Evolutionary conservation across 1,139 yeast species (phyloP).

Genomic region (Saccharomyces hybrid): DNA sequence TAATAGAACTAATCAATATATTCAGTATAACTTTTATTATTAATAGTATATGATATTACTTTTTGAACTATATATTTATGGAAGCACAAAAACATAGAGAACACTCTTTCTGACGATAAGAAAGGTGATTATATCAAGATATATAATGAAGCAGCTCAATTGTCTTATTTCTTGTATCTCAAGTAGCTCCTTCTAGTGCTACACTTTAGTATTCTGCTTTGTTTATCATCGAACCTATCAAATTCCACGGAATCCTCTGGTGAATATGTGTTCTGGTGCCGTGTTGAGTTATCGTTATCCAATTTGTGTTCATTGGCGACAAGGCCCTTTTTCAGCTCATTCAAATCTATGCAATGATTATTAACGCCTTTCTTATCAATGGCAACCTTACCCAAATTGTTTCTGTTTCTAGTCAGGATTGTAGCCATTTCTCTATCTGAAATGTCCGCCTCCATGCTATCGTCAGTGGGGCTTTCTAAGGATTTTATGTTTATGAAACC

Average conservation of each 20-base stretch:
- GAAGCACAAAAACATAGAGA: background rate
- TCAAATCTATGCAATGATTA: background rate
- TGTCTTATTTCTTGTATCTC: background rate
- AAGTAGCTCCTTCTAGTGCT: conserved; percentile 9
- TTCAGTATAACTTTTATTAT: background rate
- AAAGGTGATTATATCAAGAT: background rate
- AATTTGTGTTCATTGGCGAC: background rate
- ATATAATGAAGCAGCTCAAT: background rate
- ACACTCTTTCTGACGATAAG: background rate
- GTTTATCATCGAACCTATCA: conserved; percentile 13
- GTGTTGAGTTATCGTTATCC: background rate
- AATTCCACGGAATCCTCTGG: conserved; percentile 10
- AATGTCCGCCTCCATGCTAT: conserved; percentile 11
- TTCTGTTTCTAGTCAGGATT: conserved; percentile 3
- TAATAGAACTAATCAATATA: background rate
- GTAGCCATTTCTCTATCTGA: conserved; percentile 16
- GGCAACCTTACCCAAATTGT: conserved; percentile 4
- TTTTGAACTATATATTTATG: background rate
- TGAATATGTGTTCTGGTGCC: conserved; percentile 4
- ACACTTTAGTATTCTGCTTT: conserved; percentile 10
- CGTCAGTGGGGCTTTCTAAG: conserved; percentile 1
- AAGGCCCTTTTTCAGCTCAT: background rate
- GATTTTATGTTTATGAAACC: conserved; percentile 11
- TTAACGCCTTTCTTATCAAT: conserved; percentile 1
- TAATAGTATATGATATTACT: background rate